Evolutionary conservation across 495 filamentous ascomycete genomes (phyloP), one percentile per base, ranked within the genome.

Genomic region (Penicillium pulvis): DNA sequence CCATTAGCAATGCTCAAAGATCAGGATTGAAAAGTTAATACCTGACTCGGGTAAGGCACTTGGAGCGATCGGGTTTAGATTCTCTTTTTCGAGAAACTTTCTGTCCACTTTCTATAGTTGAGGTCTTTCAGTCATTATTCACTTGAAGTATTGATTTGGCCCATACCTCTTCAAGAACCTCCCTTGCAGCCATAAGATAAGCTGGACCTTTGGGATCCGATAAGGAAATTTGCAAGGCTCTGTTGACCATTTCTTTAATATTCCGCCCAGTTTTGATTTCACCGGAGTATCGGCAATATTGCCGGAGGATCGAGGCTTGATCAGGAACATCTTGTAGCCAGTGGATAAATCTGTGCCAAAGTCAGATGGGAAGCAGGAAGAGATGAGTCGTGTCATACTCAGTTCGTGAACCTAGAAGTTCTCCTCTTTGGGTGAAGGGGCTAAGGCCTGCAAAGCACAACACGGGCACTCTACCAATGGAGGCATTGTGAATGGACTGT

Each of bases 271-370:
- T 88, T 72, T 94, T 95, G 65, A 97, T 84, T 69, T 97, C 92
- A 2, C 77, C 90, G 0, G 86, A 79, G 68, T 94, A 97, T 24
- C 92, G 83, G 71, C 92, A 97, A 71, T 96, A 97, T 74, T 97
- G 92, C 5, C 80, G 81, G 4, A 97, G 76, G 63, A 97, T 96
- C 65, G 86, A 85, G 59, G 88, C 90, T 70, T 97, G 92, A 61
- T 97, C 91, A 1, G 91, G 92, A 5, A 96, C 90, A 71, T 97
- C 90, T 70, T 97, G 92, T 26, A 95, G 87, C 90, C 92, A 97
- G 65, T 97, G 92, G 65, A 95, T 96, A 20, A 67, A 67, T 8
- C 65, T 67, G 16, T 14, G 10, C 1, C 4, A 30, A 9, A 23
- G 11, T 52, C 42, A 47, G 28, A 17, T 36, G 4, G 1, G 4